Base-by-base conservation (phyloP, 768 basidiomycete species). In the Hortiboletus flavorubellus region DNA sequence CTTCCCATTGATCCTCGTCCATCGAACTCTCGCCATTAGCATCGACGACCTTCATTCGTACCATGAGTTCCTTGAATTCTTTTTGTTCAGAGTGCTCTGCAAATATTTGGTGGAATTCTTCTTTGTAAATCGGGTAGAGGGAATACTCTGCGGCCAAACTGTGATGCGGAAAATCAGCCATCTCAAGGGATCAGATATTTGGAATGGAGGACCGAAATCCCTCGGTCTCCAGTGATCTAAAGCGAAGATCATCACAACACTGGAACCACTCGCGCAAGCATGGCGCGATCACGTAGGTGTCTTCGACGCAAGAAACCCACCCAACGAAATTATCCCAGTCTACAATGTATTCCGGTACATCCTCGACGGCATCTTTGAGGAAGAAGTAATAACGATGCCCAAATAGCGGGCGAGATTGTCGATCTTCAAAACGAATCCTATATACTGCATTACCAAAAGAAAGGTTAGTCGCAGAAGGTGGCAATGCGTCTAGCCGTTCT, bases 341-440 rank as follows among this genome's bases (percentile, higher is more conserved):
- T n/a, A 99, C 97, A 47, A 99, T 77, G 66, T 95, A 99, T 70
- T 99, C 97, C 6, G 96, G 95, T 18, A 98, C 96, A 63, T 98
- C 86, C 59, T 95, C 96, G 2, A 99, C 96, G 5, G 97, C 97
- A 64, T 98, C 97, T 66, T 85, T 76, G 26, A 99, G 82, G 75
- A 83, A 97, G 75, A 99, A 99, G 72, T 82, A 87, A 69, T 99
- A 99, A 50, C 89, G 86, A 70, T 98, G 91, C 3, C 97, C 97
- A 68, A 89, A 98, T 15, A 82, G 64, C 34, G 85, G 80, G 59
- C 77, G 75, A 59, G 79, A 74, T 47, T 76, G 75, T 46, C 86
- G 82, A 49, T 88, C 79, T 61, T 91, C 87, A 66, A 98, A 98
- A 49, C 83, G 83, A 65, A 99, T 89, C 59, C 78, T 84, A 75